Evolutionary conservation across 768 basidiomycete species (phyloP).

Genomic region (Xanthoconium purpureum): DNA sequence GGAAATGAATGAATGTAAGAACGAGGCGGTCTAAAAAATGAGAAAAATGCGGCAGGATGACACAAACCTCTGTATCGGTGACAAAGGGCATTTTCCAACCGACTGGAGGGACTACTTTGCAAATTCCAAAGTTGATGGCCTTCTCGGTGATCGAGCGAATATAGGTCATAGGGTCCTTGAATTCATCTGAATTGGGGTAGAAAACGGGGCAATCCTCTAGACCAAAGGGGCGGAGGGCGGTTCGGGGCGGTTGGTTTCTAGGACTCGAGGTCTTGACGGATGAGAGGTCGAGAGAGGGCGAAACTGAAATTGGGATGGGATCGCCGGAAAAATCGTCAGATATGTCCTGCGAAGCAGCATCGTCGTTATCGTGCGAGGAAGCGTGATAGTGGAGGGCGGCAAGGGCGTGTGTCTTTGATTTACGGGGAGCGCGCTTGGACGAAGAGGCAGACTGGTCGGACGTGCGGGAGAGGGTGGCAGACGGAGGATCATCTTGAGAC

Average conservation of each 20-base stretch:
- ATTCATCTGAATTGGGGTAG: conserved; percentile 87
- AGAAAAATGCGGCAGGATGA: conserved; percentile 24
- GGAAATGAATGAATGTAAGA: conserved; percentile 26
- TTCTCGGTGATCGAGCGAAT: conserved; percentile 74
- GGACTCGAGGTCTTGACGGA: conserved; percentile 67
- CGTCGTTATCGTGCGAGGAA: conserved; percentile 52
- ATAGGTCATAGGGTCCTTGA: conserved; percentile 91
- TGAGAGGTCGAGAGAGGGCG: conserved; percentile 61
- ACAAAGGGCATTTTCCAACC: conserved; percentile 97
- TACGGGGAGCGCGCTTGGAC: conserved; percentile 73
- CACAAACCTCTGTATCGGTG: conserved; percentile 85
- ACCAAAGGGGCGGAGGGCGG: conserved; percentile 70
- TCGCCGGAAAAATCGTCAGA: conserved; percentile 47
- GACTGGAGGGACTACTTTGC: conserved; percentile 91
- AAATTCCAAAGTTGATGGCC: conserved; percentile 81
- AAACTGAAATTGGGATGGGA: conserved; percentile 58
- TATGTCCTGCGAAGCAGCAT: conserved; percentile 38
- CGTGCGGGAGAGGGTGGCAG: conserved; percentile 32
- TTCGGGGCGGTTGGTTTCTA: conserved; percentile 38
- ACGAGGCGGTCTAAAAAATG: conserved; percentile 16
- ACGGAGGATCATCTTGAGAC: conserved; percentile 39
- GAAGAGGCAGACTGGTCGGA: conserved; percentile 41
- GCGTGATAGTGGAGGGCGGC: conserved; percentile 72
- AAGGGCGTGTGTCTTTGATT: conserved; percentile 87
- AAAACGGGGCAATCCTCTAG: conserved; percentile 88